A percentile compares a stretch with the other conserved stretches of the same genome.
Conservation (phyloP, 495 filamentous ascomycete species). For the Xylaria scruposa region DNA sequence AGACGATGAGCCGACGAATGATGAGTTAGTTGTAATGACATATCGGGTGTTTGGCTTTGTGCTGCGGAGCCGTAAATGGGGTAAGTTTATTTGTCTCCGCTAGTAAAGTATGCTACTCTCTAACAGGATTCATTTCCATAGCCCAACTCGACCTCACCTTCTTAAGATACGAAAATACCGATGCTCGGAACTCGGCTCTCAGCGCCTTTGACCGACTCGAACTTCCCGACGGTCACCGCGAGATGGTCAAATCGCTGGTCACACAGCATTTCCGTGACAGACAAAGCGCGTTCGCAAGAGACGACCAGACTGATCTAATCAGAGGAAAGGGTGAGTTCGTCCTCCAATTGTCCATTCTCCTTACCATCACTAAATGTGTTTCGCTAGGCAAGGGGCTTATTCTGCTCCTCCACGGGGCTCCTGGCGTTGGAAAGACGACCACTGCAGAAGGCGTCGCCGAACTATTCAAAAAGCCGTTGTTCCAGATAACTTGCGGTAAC, state of each 20-base stretch:
- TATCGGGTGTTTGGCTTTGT: conserved; percentile 53
- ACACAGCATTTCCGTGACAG: conserved; percentile 50
- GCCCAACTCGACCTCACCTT: conserved; percentile 37
- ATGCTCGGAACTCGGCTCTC: conserved; percentile 5
- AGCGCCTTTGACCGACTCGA: conserved; percentile 49
- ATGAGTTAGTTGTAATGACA: conserved; percentile 49
- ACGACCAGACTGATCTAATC: conserved; percentile 46
- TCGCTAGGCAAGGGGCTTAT: conserved; percentile 45
- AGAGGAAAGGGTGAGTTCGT: conserved; percentile 46
- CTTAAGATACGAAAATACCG: conserved; percentile 20
- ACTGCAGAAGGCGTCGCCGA: conserved; percentile 38
- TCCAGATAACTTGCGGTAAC: conserved; percentile 43
- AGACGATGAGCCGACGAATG: conserved; percentile 27
- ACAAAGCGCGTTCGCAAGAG: conserved; percentile 28
- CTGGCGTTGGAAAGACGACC: conserved; percentile 55
- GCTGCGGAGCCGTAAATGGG: conserved; percentile 52
- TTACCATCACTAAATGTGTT: no score
- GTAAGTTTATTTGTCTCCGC: conserved; percentile 25
- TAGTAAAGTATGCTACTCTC: neutral
- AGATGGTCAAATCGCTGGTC: conserved; percentile 47
- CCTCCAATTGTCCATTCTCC: neutral
- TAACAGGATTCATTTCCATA: neutral
- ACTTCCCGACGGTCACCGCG: conserved; percentile 41
- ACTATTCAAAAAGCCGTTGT: conserved; percentile 25
- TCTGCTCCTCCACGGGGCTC: conserved; percentile 53